These are phyloP conservation scores for Colletotrichum brevisporum DNA, from an alignment of 2,329 filamentous ascomycete species.

Conservation along the genomic window DNA sequence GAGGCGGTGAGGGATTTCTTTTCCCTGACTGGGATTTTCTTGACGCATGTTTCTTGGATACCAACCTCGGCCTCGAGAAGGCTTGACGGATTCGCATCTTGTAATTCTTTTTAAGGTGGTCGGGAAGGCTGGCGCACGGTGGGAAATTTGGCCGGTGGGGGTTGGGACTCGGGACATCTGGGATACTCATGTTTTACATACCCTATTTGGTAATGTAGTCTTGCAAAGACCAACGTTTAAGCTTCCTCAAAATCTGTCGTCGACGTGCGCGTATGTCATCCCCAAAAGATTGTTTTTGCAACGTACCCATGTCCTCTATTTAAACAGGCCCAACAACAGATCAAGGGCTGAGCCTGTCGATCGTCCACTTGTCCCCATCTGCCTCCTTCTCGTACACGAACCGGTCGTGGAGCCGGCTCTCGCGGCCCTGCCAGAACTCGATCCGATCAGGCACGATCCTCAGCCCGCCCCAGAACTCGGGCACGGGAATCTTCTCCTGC, in stretches of 20 bases:
- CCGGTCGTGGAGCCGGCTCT: constrained; percentile 92
- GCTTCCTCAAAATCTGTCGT: constrained; percentile 4
- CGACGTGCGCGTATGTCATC: neutral
- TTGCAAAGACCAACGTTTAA: constrained; percentile 16
- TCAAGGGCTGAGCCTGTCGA: constrained; percentile 82
- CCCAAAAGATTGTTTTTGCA: too few relatives aligned
- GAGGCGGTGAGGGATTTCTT: constrained; percentile 1
- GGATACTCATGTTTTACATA: constrained; percentile 23
- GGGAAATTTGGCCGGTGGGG: neutral
- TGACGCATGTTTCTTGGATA: constrained; percentile 31
- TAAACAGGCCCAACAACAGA: neutral
- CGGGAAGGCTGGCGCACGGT: constrained; percentile 26
- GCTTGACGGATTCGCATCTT: constrained; percentile 33
- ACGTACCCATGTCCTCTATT: neutral
- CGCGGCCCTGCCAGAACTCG: constrained; percentile 96
- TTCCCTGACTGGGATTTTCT: constrained; percentile 13
- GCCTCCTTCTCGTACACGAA: constrained; percentile 82
- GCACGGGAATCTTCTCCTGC: constrained; percentile 85
- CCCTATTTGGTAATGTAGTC: constrained; percentile 39
- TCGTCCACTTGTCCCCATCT: constrained; percentile 69
- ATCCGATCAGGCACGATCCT: constrained; percentile 87
- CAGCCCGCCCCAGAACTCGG: constrained; percentile 94
- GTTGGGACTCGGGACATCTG: constrained; percentile 8
- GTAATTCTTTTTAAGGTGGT: constrained; percentile 24
- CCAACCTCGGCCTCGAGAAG: constrained; percentile 32